Evolutionary conservation across 345 rosid species (phyloP).

Genomic region (Moricandia arvensis): DNA sequence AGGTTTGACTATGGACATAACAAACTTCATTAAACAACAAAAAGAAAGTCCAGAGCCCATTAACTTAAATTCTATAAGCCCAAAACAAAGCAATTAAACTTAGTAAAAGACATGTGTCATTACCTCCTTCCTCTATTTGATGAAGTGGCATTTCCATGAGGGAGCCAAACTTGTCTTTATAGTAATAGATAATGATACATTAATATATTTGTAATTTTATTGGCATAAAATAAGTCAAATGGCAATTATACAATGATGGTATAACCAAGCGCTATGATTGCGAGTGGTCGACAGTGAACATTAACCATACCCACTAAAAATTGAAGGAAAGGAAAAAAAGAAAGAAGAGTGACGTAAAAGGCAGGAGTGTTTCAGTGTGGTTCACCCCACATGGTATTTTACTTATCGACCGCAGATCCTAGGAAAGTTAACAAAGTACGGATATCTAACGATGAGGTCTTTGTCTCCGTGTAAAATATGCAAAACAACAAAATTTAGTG

Average conservation of each 20-base stretch:
- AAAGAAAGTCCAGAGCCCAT: too few species aligned
- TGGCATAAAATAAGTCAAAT: too few species aligned
- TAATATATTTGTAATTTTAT: too few species aligned
- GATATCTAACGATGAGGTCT: slow-evolving; percentile 11
- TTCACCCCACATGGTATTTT: not conserved
- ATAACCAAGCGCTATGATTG: not conserved
- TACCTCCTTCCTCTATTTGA: too few species aligned
- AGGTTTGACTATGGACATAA: not conserved
- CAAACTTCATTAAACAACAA: too few species aligned
- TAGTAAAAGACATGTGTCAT: too few species aligned
- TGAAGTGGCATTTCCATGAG: too few species aligned
- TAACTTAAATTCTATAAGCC: too few species aligned
- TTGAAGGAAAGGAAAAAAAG: not conserved
- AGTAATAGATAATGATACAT: too few species aligned
- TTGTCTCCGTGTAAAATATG: slow-evolving; percentile 6
- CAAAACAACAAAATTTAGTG: slow-evolving; percentile 7
- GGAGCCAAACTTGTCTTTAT: too few species aligned
- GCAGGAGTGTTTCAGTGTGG: not conserved
- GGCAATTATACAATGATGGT: not conserved
- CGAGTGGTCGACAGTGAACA: not conserved
- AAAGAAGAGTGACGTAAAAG: slow-evolving; percentile 25
- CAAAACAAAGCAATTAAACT: too few species aligned
- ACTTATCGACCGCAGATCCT: not conserved
- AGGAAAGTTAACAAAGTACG: not conserved
- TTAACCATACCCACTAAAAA: not conserved